These are phyloP conservation scores for Allium sativum DNA, from an alignment of 106 monocot species.

Conservation along the genomic window DNA sequence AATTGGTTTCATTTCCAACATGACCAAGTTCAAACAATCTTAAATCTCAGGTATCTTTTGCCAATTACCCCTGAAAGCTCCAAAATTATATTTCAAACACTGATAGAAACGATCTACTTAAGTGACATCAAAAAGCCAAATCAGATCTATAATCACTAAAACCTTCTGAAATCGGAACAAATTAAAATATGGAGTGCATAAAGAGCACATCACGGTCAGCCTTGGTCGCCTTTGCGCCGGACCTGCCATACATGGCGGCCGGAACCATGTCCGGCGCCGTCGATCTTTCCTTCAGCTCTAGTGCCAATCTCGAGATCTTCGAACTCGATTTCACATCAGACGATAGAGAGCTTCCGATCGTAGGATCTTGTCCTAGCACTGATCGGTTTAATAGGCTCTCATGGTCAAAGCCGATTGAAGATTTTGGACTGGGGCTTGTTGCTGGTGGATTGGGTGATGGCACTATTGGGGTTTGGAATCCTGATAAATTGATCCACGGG, in stretches of 20 bases:
- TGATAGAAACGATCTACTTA: too few relatives aligned
- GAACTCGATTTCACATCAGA: constrained; percentile 76
- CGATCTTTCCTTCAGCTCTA: constrained; percentile 80
- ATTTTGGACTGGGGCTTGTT: constrained; percentile 51
- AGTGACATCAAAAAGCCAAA: too few relatives aligned
- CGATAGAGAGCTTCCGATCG: constrained; percentile 46
- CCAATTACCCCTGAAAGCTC: too few relatives aligned
- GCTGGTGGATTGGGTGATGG: constrained; percentile 90
- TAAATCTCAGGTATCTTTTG: too few relatives aligned
- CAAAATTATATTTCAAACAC: too few relatives aligned
- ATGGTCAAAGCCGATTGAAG: constrained; percentile 46
- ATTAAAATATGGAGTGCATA: constrained; percentile 60
- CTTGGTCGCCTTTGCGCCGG: constrained; percentile 77
- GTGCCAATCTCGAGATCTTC: constrained; percentile 93
- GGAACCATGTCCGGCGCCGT: constrained; percentile 96
- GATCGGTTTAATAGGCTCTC: constrained; percentile 88
- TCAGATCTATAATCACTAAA: too few relatives aligned
- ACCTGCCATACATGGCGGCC: constrained; percentile 78
- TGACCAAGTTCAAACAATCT: too few relatives aligned
- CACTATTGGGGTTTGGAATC: constrained; percentile 83
- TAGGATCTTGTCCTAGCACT: constrained; percentile 47
- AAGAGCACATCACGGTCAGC: constrained; percentile 97
- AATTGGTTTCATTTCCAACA: too few relatives aligned
- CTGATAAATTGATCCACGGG: constrained; percentile 43
- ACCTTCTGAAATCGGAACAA: too few relatives aligned